phyloP scores from a whole-genome alignment of 225 moss, liverwort and hornwort species.

The Physcomitrellopsis africana region DNA sequence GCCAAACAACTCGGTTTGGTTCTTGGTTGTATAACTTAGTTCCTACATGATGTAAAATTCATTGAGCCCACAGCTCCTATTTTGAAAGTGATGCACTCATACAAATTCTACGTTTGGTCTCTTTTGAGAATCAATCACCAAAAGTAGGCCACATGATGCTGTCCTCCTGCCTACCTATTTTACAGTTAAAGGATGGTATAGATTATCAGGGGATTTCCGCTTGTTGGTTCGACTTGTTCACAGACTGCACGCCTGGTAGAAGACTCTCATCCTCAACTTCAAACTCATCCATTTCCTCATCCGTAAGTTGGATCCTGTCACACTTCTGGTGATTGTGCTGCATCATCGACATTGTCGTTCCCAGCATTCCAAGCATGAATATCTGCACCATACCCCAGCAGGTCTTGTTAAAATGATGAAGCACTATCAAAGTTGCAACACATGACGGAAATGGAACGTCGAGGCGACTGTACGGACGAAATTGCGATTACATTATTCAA shows the following conservation, averaged over 20 bases:
- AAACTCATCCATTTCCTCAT: slow-evolving; percentile 43
- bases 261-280: slow-evolving; percentile 34
- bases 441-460: not conserved
- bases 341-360: slow-evolving; percentile 51
- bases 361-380: slow-evolving; percentile 51
- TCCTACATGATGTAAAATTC: no score
- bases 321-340: slow-evolving; percentile 33
- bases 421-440: not conserved
- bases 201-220: not conserved
- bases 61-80: no score
- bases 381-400: slow-evolving; percentile 32
- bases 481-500: not conserved
- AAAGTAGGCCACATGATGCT: not conserved
- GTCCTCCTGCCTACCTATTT: not conserved
- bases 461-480: no score
- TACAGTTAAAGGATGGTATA: not conserved
- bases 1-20: no score
- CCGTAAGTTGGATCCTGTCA: slow-evolving; percentile 27
- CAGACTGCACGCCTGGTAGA: slow-evolving; percentile 20
- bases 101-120: not conserved
- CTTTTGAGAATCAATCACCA: not conserved
- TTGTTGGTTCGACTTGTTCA: slow-evolving; percentile 13
- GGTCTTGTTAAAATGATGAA: not conserved
- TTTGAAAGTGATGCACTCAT: not conserved
- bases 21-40: no score